Conservation (phyloP, 805 yeast genomes). For the Candida sphagnicola region DNA sequence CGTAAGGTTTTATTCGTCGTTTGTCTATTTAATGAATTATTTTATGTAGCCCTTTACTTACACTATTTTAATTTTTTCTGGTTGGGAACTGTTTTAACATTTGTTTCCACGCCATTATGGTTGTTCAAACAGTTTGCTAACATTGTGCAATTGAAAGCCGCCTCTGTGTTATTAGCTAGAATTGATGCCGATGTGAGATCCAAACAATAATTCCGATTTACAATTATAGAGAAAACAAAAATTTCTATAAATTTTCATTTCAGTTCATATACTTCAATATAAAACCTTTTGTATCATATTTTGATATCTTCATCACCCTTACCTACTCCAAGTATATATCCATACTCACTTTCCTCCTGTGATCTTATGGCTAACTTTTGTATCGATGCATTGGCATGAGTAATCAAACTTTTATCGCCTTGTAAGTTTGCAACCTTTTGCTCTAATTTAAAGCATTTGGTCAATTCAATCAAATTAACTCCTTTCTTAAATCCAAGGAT, state of each 20-base stretch:
- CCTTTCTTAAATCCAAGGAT: constrained; percentile 41
- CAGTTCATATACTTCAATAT: not conserved
- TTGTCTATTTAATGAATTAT: constrained; percentile 90
- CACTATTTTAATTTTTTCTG: constrained; percentile 61
- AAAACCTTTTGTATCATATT: not conserved
- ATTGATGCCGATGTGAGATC: constrained; percentile 51
- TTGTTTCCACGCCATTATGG: constrained; percentile 80
- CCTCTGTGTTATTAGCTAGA: constrained; percentile 75
- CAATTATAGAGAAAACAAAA: too few species aligned
- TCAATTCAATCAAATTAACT: constrained; percentile 35
- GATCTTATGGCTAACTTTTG: constrained; percentile 23
- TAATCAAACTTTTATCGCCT: constrained; percentile 23
- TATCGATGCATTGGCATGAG: constrained; percentile 27
- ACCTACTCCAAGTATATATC: constrained; percentile 9
- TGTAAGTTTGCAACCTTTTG: constrained; percentile 28
- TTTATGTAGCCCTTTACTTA: constrained; percentile 85
- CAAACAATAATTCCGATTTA: not conserved
- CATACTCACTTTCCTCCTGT: constrained; percentile 25
- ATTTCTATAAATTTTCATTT: too few species aligned
- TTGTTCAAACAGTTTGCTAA: constrained; percentile 86
- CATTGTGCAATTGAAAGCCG: constrained; percentile 81
- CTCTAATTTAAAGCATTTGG: constrained; percentile 38
- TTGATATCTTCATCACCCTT: not conserved
- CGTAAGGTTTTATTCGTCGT: constrained; percentile 78
- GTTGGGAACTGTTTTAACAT: constrained; percentile 56